These are phyloP conservation scores for Santalum album DNA, from an alignment of 164 flowering plant genomes.

Conservation along the genomic window DNA sequence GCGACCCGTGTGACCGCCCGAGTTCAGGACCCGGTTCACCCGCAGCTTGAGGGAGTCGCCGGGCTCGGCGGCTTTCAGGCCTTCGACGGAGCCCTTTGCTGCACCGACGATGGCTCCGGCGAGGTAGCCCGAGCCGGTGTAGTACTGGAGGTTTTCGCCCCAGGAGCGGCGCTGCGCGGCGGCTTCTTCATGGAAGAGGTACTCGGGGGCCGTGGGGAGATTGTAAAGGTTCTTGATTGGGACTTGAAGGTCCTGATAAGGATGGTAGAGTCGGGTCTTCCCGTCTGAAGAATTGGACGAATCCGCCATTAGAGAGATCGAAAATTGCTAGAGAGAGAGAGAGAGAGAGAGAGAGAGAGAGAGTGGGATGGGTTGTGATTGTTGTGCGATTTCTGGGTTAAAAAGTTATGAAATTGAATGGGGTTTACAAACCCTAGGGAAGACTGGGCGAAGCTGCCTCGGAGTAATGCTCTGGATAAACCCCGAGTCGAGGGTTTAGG, in stretches of 20 bases:
- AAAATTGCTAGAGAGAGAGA: constrained; percentile 15
- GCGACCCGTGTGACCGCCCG: constrained; percentile 65
- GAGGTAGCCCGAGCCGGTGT: constrained; percentile 45
- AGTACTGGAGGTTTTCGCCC: constrained; percentile 46
- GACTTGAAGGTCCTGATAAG: constrained; percentile 41
- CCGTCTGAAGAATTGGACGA: too few relatives aligned
- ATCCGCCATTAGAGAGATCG: constrained; percentile 16
- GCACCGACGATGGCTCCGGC: constrained; percentile 58
- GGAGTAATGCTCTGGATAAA: too few relatives aligned
- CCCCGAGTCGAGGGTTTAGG: too few relatives aligned
- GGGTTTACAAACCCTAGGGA: too few relatives aligned
- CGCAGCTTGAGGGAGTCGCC: constrained; percentile 69
- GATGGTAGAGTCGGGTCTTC: constrained; percentile 30
- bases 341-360: neutral
- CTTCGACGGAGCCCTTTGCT: constrained; percentile 43
- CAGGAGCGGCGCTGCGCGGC: constrained; percentile 43
- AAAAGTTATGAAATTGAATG: constrained; percentile 6
- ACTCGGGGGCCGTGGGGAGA: constrained; percentile 56
- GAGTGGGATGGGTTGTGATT: neutral
- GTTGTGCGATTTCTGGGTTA: neutral
- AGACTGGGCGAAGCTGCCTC: too few relatives aligned
- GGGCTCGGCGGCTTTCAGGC: constrained; percentile 44
- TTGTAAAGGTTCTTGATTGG: constrained; percentile 41
- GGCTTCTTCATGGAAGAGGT: constrained; percentile 52
- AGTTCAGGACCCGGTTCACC: constrained; percentile 61